A percentile compares a stretch with the other conserved stretches of the same genome.
These are phyloP conservation scores for Heliosperma pusillum DNA, from an alignment of 148 eudicot species.

Conservation along the genomic window DNA sequence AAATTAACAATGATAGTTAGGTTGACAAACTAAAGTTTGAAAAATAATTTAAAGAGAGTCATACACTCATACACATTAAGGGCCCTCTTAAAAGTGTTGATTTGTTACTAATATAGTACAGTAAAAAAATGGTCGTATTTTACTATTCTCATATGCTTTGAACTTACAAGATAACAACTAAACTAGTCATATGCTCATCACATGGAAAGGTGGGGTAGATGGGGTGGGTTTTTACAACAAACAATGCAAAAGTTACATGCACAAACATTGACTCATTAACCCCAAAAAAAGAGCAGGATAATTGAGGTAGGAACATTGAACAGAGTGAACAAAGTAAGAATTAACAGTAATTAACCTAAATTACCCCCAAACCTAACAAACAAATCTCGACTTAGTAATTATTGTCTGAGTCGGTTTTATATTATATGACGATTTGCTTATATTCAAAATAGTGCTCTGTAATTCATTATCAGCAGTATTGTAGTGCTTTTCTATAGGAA, in stretches of 20 bases:
- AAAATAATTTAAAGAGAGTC: not conserved
- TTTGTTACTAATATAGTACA: not conserved
- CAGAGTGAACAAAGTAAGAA: conserved; percentile 5
- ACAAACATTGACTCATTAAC: conserved; percentile 17
- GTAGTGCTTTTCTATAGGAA: too few species aligned
- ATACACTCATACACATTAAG: conserved; percentile 2
- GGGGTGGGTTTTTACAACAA: not conserved
- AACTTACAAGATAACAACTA: not conserved
- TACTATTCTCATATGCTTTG: not conserved
- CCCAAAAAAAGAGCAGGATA: conserved; percentile 8
- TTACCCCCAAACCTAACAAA: conserved; percentile 19
- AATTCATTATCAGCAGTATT: too few species aligned
- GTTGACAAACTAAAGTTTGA: not conserved
- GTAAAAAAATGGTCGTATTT: too few species aligned
- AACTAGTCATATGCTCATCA: conserved; percentile 20
- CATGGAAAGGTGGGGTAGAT: conserved; percentile 9
- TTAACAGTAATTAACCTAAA: not conserved
- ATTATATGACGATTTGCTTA: too few species aligned
- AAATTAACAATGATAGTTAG: not conserved
- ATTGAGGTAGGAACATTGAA: conserved; percentile 20
- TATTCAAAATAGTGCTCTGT: too few species aligned
- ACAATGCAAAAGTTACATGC: conserved; percentile 20
- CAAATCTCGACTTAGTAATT: conserved; percentile 23
- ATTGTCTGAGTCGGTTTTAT: too few species aligned
- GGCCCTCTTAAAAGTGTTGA: not conserved